Evolutionary conservation across 148 eudicot species (phyloP), one percentile per base, ranked within the genome.

Genomic region (Rhododendron mucronatum): DNA sequence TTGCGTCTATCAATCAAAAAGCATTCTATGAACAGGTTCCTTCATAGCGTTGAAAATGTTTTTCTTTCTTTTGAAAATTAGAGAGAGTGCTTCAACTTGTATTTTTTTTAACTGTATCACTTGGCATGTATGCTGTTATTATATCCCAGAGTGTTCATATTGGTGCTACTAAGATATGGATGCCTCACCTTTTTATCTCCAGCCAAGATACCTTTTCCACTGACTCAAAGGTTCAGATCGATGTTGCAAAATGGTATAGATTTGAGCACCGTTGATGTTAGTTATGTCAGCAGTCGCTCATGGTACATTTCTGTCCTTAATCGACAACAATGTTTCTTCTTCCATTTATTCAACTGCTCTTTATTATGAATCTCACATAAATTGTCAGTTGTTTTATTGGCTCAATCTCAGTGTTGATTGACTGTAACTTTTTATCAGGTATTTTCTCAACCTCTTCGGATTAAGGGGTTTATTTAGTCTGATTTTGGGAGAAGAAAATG

Each of bases 241-340:
- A 97, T 97, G 99, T 87, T 97, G 86, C 98, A 97, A 86, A 97
- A 97, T 87, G 99, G 99, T 75, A 97, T 95, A 81, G 99, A 96
- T 87, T 91, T 95, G 89, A 96, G 98, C 92, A 96, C 98, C 53
- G 98, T 96, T 80, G 96, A 96, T 94, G 99, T 96, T 91, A 95
- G 99, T 92, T 96, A 96, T 87, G 98, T 96, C 65, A 96, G 99
- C 88, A 96, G 98, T 89, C 95, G 98, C 86, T 96, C 98, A 88
- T 96, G 99, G 99, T 96, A 93, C 50, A 35, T 84, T 3, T 67
- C 55, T 82, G 63, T 2, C 71, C 85, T 75, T 73, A 5, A 82
- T 76, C 45, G 41, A 39, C 9, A 84, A 23, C 75, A 57, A 20
- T 23, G 33, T 41, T 23, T 55, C 76, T 51, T 86, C 28, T 88